Percentiles rank a stretch among this genome's conserved stretches.
phyloP scores from a whole-genome alignment of 2,329 filamentous ascomycete genomes.

The Ascosphaera acerosa region DNA sequence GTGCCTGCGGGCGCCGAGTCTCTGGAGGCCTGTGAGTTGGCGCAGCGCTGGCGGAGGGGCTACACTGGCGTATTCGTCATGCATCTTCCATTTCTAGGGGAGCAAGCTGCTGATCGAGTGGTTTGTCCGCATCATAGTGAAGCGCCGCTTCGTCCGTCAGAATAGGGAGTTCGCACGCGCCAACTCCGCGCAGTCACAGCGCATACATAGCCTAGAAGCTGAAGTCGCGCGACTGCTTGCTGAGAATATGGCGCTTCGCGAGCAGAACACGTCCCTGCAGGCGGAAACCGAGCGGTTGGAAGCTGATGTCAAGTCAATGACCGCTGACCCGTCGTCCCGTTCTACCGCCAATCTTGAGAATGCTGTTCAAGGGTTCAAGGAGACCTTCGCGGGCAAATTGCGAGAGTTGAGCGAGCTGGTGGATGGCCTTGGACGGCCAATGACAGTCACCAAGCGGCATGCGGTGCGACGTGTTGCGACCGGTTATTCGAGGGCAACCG shows the following conservation, averaged over 20 bases:
- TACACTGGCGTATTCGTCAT: background rate
- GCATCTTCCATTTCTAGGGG: too few species aligned
- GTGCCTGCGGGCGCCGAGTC: slow-evolving; percentile 19
- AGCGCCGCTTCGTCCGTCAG: slow-evolving; percentile 37
- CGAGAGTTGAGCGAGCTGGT: slow-evolving; percentile 29
- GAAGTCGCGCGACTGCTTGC: slow-evolving; percentile 33
- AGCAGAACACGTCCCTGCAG: slow-evolving; percentile 32
- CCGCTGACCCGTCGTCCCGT: too few species aligned
- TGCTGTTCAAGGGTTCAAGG: slow-evolving; percentile 27
- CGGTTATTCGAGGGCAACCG: too few species aligned
- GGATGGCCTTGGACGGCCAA: slow-evolving; percentile 23
- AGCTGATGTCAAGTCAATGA: too few species aligned
- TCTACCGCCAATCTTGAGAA: slow-evolving; percentile 20
- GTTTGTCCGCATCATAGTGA: slow-evolving; percentile 21
- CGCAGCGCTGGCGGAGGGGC: background rate
- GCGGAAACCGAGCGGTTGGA: slow-evolving; percentile 26
- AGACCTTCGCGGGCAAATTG: slow-evolving; percentile 29
- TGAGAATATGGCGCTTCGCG: slow-evolving; percentile 33
- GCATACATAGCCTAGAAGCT: slow-evolving; percentile 36
- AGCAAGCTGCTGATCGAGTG: background rate
- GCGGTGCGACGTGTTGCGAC: too few species aligned
- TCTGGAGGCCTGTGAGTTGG: slow-evolving; percentile 22
- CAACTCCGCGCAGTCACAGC: slow-evolving; percentile 38
- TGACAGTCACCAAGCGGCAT: slow-evolving; percentile 1
- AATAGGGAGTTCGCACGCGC: slow-evolving; percentile 39